These are phyloP conservation scores for Pistacia atlantica DNA, from an alignment of 345 rosid genomes.

Conservation along the genomic window DNA sequence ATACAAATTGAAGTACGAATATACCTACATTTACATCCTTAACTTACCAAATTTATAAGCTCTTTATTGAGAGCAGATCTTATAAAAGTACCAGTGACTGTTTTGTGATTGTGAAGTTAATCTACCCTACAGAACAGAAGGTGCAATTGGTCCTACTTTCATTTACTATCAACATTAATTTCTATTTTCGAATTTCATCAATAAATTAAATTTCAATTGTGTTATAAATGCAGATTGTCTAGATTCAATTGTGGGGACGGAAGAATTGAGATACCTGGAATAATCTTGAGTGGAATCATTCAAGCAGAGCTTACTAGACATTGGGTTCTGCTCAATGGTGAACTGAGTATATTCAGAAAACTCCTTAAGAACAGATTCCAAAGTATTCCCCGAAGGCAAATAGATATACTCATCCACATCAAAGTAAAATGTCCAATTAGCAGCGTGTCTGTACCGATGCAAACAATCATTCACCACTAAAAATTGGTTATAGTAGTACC, in stretches of 20 bases:
- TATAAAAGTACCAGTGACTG: too few species aligned
- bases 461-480: slow-evolving; percentile 84
- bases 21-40: neutral
- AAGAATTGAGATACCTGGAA: slow-evolving; percentile 42
- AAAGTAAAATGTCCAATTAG: slow-evolving; percentile 85
- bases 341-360: slow-evolving; percentile 73
- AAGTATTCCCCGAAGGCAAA: slow-evolving; percentile 51
- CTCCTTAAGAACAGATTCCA: slow-evolving; percentile 58
- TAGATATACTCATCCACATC: slow-evolving; percentile 90
- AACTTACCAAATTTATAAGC: neutral
- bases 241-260: too few species aligned
- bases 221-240: too few species aligned
- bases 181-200: neutral
- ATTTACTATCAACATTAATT: neutral
- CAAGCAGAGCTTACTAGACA: slow-evolving; percentile 79
- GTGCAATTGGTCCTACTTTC: neutral
- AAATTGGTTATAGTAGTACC: slow-evolving; percentile 88
- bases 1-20: neutral
- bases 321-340: slow-evolving; percentile 91
- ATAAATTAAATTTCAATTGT: neutral
- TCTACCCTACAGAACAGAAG: too few species aligned
- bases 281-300: slow-evolving; percentile 57
- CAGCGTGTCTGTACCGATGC: slow-evolving; percentile 62
- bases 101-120: too few species aligned
- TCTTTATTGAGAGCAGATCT: neutral